Base-by-base conservation (phyloP, 1,284 basidiomycete genomes). In the Ganoderma sp. region DNA sequence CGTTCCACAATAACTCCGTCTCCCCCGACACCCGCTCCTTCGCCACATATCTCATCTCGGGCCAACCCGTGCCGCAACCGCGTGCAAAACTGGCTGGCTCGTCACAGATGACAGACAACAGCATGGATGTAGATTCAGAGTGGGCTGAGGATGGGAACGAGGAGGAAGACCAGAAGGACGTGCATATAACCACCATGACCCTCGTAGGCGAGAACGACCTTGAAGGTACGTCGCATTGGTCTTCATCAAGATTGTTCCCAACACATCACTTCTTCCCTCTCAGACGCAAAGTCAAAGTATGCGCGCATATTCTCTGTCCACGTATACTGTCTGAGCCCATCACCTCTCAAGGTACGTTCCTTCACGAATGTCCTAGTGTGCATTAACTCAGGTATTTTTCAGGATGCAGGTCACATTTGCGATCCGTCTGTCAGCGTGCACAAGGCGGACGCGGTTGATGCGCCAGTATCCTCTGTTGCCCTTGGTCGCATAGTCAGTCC, bases 31-130 rank as follows among this genome's bases (percentile, higher is more conserved):
- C 85, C 60, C 78, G 79, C 25, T 82, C 83, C 19, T 82, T 81
- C 63, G 90, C 91, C n/a, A 93, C 90, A 0, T 93, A 90, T 76
- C 77, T 91, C 50, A 72, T 93, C 22, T 86, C 84, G 32, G 91
- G 92, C 42, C 84, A 87, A 73, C 79, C 59, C 43, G 70, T 61
- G 65, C 76, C 34, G 69, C 71, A 67, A 9, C 54, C 14, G 15
- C 28, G 65, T 52, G 3, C 73, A 48, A 64, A 69, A 50, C 52
- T 32, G 10, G 73, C 41, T 3, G 59, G 52, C 17, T 34, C 61
- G 8, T 45, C 69, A 5, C 63, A 60, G 52, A 67, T 69, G 39
- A 76, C 77, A 2, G 80, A 84, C 1, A 79, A 80, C 61, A 77
- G 78, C 28, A 85, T 86, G 82, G 82, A 85, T 12, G 68, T 83